Percentiles rank a stretch among this genome's conserved stretches.
Evolutionary conservation across 2,329 filamentous ascomycete species (phyloP).

Genomic region (Hymenoscyphus occultus): DNA sequence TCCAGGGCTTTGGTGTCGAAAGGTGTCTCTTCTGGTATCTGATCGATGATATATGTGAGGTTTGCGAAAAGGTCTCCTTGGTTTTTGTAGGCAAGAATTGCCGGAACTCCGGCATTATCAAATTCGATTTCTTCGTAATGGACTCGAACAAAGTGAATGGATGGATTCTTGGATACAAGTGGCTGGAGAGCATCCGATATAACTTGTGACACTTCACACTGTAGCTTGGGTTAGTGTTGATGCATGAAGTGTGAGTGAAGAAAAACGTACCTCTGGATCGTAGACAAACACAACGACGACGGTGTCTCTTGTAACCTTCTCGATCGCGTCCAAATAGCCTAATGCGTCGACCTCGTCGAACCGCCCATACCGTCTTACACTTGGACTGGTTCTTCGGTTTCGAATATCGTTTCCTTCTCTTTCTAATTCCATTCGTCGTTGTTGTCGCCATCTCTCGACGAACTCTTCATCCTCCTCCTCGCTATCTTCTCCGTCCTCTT

Average conservation of each 20-base stretch:
- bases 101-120: slow-evolving; percentile 82
- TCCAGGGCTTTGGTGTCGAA: slow-evolving; percentile 55
- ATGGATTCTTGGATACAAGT: slow-evolving; percentile 67
- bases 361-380: slow-evolving; percentile 72
- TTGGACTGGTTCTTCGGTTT: slow-evolving; percentile 71
- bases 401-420: slow-evolving; percentile 55
- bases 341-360: slow-evolving; percentile 83
- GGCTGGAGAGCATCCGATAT: slow-evolving; percentile 76
- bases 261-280: slow-evolving; percentile 69
- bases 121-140: slow-evolving; percentile 93
- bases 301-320: slow-evolving; percentile 78
- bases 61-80: slow-evolving; percentile 88
- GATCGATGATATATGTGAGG: slow-evolving; percentile 79
- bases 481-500: slow-evolving; percentile 36
- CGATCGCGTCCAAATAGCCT: slow-evolving; percentile 94
- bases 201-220: slow-evolving; percentile 76
- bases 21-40: slow-evolving; percentile 69
- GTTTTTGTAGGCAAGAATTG: slow-evolving; percentile 82
- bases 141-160: slow-evolving; percentile 84
- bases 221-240: slow-evolving; percentile 28
- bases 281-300: slow-evolving; percentile 92
- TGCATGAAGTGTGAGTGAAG: slow-evolving; percentile 1
- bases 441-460: slow-evolving; percentile 80
- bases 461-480: slow-evolving; percentile 70
- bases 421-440: slow-evolving; percentile 74